Percentiles rank a stretch among this genome's conserved stretches.
These are phyloP conservation scores for Spathaspora sp. DNA, from an alignment of 805 yeast genomes.

Conservation along the genomic window DNA sequence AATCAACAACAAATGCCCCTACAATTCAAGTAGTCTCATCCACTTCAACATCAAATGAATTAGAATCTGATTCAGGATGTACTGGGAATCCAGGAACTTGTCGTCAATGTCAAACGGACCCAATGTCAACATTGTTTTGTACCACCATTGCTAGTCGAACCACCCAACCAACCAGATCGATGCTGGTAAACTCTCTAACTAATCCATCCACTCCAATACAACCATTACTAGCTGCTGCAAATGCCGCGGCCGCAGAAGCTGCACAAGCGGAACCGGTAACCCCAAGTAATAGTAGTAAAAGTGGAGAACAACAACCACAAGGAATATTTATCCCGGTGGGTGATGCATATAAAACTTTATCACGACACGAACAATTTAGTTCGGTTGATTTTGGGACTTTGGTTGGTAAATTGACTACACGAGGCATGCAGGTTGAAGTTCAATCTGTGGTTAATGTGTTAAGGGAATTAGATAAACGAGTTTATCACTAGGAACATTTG, in stretches of 20 bases:
- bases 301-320: not conserved
- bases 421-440: conserved; percentile 91
- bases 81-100: conserved; percentile 90
- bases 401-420: conserved; percentile 70
- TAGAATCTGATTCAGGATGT: conserved; percentile 43
- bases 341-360: conserved; percentile 84
- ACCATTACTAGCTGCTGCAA: conserved; percentile 7
- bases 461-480: conserved; percentile 72
- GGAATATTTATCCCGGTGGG: conserved; percentile 78
- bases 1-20: conserved; percentile 31
- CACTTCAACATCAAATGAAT: conserved; percentile 1
- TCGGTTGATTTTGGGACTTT: conserved; percentile 69
- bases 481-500: conserved; percentile 35
- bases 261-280: conserved; percentile 13
- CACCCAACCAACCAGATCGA: not conserved
- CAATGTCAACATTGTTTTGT: conserved; percentile 85
- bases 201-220: conserved; percentile 9
- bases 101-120: conserved; percentile 76
- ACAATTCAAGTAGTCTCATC: conserved; percentile 11
- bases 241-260: conserved; percentile 14
- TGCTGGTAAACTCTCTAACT: not conserved
- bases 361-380: conserved; percentile 75
- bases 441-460: conserved; percentile 82
- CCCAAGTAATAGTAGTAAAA: conserved; percentile 5
- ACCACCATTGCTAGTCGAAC: conserved; percentile 68